Evolutionary conservation across 176 grass and related monocot genomes (phyloP).

Genomic region (Avena eriantha): DNA sequence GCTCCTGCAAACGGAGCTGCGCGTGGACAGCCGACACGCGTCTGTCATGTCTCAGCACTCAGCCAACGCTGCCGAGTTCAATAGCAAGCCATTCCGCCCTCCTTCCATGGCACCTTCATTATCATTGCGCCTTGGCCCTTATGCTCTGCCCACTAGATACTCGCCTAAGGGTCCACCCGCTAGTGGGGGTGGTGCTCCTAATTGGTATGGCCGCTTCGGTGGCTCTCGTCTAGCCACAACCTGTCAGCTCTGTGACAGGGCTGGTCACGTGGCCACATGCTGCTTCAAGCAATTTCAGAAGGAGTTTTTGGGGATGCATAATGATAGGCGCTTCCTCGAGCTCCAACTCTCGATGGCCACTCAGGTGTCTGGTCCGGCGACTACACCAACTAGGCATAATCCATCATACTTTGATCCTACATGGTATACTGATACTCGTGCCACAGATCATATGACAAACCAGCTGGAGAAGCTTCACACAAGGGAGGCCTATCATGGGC

Average conservation of each 20-base stretch:
- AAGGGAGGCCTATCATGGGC: neutral
- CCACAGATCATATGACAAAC: neutral
- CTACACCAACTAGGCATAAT: neutral
- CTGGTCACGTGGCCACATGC: neutral
- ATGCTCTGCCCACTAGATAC: too few species aligned
- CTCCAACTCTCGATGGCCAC: neutral
- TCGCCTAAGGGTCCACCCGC: too few species aligned
- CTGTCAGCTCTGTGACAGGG: neutral
- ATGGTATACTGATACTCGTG: neutral
- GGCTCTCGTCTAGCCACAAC: neutral
- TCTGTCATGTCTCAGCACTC: neutral
- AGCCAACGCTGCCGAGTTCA: neutral
- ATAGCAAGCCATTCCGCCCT: neutral
- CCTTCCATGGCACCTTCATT: too few species aligned
- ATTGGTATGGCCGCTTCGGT: neutral
- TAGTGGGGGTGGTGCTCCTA: neutral
- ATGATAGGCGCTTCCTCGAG: neutral
- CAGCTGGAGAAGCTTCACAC: neutral
- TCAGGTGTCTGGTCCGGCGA: neutral
- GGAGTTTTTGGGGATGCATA: neutral
- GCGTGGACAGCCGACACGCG: neutral
- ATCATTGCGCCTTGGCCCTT: too few species aligned
- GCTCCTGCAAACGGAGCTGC: neutral
- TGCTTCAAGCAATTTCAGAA: neutral
- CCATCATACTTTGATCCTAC: neutral